Evolutionary conservation across 2,329 filamentous ascomycete genomes (phyloP).

Genomic region (Rhexocercosporidium sp.): DNA sequence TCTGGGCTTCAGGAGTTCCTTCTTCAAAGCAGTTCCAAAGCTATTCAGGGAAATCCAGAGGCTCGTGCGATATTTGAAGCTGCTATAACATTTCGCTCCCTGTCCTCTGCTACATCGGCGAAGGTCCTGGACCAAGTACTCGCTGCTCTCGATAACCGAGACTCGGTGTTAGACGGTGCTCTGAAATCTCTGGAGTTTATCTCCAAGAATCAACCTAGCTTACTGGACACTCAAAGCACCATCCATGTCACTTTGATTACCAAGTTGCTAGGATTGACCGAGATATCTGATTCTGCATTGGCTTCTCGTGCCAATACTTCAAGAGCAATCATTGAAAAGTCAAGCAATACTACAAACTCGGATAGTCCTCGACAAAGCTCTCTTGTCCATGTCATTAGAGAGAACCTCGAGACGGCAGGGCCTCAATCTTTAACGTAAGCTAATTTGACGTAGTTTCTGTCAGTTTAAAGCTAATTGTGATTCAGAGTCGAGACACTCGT

Average conservation of each 20-base stretch:
- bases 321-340: constrained; percentile 51
- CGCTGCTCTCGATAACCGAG: constrained; percentile 30
- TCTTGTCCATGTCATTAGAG: constrained; percentile 57
- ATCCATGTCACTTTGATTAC: constrained; percentile 57
- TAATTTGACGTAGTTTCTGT: not conserved
- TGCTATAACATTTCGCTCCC: constrained; percentile 46
- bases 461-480: constrained; percentile 28
- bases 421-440: constrained; percentile 57
- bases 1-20: constrained; percentile 55
- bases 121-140: constrained; percentile 42
- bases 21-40: constrained; percentile 47
- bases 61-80: constrained; percentile 56
- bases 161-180: constrained; percentile 36
- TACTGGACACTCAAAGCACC: constrained; percentile 52
- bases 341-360: constrained; percentile 6
- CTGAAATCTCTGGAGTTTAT: constrained; percentile 56
- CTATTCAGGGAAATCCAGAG: constrained; percentile 43
- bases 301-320: constrained; percentile 41
- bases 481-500: constrained; percentile 58
- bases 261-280: constrained; percentile 58
- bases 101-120: constrained; percentile 39
- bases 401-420: constrained; percentile 57
- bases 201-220: constrained; percentile 49
- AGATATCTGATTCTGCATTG: constrained; percentile 49
- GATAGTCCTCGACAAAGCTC: constrained; percentile 43